phyloP scores from a whole-genome alignment of 148 eudicot genomes.

The Chenopodium formosanum region DNA sequence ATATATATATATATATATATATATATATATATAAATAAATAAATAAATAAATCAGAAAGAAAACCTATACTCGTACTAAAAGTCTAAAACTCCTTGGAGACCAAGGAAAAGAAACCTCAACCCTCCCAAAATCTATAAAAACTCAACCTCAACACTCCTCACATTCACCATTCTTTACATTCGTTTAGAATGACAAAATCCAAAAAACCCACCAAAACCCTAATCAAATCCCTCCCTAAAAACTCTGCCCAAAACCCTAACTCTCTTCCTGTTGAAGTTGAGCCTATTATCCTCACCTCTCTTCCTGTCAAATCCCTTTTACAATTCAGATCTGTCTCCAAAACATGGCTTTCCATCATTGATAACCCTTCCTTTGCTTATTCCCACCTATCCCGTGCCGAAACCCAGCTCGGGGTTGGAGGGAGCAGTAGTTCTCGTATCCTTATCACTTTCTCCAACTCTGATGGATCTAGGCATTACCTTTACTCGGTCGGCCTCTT shows the following conservation, averaged over 20 bases:
- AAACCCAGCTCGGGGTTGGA: not conserved
- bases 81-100: not conserved
- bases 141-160: not conserved
- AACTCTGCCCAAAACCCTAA: not conserved
- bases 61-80: too few species aligned
- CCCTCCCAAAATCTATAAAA: not conserved
- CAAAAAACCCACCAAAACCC: not conserved
- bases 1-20: too few species aligned
- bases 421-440: not conserved
- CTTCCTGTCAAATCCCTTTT: not conserved
- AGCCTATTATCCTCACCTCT: not conserved
- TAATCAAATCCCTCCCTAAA: not conserved
- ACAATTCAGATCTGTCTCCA: not conserved
- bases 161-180: not conserved
- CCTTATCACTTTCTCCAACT: conserved; percentile 6
- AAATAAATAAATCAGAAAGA: too few species aligned
- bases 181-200: not conserved
- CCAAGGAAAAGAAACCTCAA: not conserved
- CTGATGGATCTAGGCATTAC: not conserved
- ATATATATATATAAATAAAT: too few species aligned
- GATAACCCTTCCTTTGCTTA: not conserved
- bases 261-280: not conserved
- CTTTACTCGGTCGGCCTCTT: not conserved
- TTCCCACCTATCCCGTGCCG: not conserved
- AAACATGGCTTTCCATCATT: conserved; percentile 2